phyloP scores from a whole-genome alignment of 2,329 filamentous ascomycete species.

The Talaromyces sp. region DNA sequence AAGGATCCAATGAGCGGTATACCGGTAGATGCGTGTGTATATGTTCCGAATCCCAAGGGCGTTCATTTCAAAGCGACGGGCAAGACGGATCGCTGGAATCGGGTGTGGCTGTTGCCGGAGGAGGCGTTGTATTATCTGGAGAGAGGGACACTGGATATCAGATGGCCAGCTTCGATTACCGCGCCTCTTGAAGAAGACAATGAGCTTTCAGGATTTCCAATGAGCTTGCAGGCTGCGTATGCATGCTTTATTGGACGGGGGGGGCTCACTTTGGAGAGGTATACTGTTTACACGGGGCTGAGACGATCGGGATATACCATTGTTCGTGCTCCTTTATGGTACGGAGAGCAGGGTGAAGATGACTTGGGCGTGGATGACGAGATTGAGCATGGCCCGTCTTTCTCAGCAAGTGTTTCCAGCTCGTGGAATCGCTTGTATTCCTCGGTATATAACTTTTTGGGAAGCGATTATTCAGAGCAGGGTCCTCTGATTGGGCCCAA shows the following conservation, averaged over 20 bases:
- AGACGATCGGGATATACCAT: slow-evolving; percentile 79
- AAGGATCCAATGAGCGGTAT: slow-evolving; percentile 16
- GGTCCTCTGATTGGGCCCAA: slow-evolving; percentile 49
- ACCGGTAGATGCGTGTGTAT: slow-evolving; percentile 44
- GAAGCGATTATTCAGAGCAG: slow-evolving; percentile 18
- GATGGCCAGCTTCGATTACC: slow-evolving; percentile 60
- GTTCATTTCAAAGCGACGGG: slow-evolving; percentile 73
- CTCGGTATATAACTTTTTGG: slow-evolving; percentile 2
- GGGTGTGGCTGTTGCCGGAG: slow-evolving; percentile 81
- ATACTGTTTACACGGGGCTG: slow-evolving; percentile 79
- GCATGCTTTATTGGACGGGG: slow-evolving; percentile 69
- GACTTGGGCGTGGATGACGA: slow-evolving; percentile 14
- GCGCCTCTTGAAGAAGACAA: slow-evolving; percentile 37
- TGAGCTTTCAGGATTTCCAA: slow-evolving; percentile 63
- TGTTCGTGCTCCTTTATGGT: slow-evolving; percentile 58
- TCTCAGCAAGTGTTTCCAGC: slow-evolving; percentile 18
- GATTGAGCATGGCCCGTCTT: slow-evolving; percentile 6
- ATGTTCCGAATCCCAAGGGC: slow-evolving; percentile 66
- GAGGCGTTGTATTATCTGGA: slow-evolving; percentile 88
- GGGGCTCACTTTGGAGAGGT: slow-evolving; percentile 66
- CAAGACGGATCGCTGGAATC: slow-evolving; percentile 56
- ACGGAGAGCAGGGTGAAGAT: slow-evolving; percentile 23
- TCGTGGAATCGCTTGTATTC: slow-evolving; percentile 14
- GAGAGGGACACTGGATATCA: slow-evolving; percentile 76
- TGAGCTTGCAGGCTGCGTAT: slow-evolving; percentile 89